phyloP scores from a whole-genome alignment of 202 grass and related monocot genomes.

The Zizania palustris region DNA sequence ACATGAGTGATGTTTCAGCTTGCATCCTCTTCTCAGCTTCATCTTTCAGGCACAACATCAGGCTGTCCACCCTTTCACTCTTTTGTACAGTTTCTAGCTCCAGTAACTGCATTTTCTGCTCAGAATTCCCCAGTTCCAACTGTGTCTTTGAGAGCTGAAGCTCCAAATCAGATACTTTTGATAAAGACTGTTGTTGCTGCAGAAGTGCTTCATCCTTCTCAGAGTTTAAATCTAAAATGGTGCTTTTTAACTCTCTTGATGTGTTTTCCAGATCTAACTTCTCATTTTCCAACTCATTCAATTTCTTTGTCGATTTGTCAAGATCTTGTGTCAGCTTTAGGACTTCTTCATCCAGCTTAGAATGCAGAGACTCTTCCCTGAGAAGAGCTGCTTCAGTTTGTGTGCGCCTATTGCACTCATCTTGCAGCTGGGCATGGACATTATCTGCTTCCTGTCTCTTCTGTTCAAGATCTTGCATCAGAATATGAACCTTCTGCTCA shows the following conservation, averaged over 20 bases:
- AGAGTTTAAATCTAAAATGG: constrained; percentile 41
- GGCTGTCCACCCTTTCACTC: constrained; percentile 35
- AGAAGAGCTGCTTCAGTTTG: constrained; percentile 56
- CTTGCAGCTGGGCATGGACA: constrained; percentile 41
- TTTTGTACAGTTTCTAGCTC: constrained; percentile 52
- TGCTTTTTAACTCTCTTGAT: constrained; percentile 50
- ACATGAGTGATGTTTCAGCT: constrained; percentile 42
- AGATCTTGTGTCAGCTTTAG: constrained; percentile 55
- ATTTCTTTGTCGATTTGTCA: constrained; percentile 45
- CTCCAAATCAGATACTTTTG: constrained; percentile 56
- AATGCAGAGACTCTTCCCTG: constrained; percentile 39
- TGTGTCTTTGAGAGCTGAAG: constrained; percentile 44
- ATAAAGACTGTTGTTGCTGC: constrained; percentile 43
- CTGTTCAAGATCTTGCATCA: constrained; percentile 53
- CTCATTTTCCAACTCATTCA: constrained; percentile 57
- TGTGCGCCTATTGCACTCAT: constrained; percentile 46
- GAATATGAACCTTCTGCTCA: constrained; percentile 59
- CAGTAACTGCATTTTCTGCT: constrained; percentile 60
- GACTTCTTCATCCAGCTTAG: constrained; percentile 48
- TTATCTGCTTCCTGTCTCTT: constrained; percentile 45
- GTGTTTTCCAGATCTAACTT: constrained; percentile 55
- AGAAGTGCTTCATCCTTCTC: constrained; percentile 47
- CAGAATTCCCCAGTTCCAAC: constrained; percentile 62
- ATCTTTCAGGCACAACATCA: constrained; percentile 45
- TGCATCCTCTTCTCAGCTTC: constrained; percentile 49